Conservation (phyloP, 306 rosid genomes). For the Notholithocarpus densiflorus region DNA sequence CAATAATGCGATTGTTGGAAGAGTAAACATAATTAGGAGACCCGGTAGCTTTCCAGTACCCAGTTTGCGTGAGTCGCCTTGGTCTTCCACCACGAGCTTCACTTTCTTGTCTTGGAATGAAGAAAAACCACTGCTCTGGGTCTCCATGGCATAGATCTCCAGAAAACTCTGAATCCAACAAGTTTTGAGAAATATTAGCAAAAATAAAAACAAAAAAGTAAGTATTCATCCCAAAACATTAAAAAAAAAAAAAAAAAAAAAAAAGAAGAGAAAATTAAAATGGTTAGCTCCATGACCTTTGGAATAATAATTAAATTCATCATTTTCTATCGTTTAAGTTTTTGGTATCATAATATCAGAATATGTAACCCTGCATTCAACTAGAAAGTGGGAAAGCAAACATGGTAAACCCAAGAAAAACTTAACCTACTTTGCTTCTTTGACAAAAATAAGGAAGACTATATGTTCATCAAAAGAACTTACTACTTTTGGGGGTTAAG, state of each 20-base stretch:
- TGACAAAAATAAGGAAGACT: too few relatives aligned
- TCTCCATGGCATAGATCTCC: slow-evolving; percentile 62
- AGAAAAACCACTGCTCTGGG: slow-evolving; percentile 85
- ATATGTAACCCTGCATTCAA: too few relatives aligned
- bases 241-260: background rate
- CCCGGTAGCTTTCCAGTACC: slow-evolving; percentile 94
- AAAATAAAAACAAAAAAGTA: background rate
- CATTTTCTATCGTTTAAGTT: too few relatives aligned
- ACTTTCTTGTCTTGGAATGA: slow-evolving; percentile 73
- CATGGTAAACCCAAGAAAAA: too few relatives aligned
- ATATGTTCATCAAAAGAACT: too few relatives aligned
- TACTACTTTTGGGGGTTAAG: too few relatives aligned
- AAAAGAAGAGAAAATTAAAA: background rate
- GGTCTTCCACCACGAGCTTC: slow-evolving; percentile 92
- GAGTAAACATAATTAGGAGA: slow-evolving; percentile 74
- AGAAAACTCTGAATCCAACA: slow-evolving; percentile 42
- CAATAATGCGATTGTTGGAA: slow-evolving; percentile 48
- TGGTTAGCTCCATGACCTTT: background rate
- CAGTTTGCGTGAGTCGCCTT: slow-evolving; percentile 58
- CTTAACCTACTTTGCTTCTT: too few relatives aligned
- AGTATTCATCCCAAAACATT: background rate
- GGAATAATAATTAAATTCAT: too few relatives aligned
- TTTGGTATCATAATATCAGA: too few relatives aligned
- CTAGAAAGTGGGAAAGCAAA: too few relatives aligned
- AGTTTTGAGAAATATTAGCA: background rate